phyloP scores from a whole-genome alignment of 2,329 filamentous ascomycete species.

The Sporothrix protearum region DNA sequence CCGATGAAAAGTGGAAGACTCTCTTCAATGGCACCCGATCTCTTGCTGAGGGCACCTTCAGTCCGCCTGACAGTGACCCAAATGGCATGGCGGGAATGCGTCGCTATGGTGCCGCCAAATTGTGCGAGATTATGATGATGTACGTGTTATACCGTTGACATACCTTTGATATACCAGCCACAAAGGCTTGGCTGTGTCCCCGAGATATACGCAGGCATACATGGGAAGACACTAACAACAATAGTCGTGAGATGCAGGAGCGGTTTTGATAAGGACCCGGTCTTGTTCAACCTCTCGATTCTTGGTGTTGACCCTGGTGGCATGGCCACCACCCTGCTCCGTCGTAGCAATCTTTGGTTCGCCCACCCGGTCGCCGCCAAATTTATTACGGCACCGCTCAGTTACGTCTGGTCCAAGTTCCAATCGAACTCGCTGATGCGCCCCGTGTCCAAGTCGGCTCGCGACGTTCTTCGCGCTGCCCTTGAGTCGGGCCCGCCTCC shows the following conservation, averaged over 20 bases:
- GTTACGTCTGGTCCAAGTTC: slow-evolving; percentile 26
- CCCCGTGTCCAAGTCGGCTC: slow-evolving; percentile 33
- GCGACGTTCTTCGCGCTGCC: slow-evolving; percentile 33
- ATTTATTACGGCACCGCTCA: slow-evolving; percentile 25
- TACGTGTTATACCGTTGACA: slow-evolving; percentile 21
- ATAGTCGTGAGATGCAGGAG: slow-evolving; percentile 31
- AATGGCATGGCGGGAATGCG: slow-evolving; percentile 31
- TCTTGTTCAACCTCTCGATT: slow-evolving; percentile 33
- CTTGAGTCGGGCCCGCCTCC: slow-evolving; percentile 30
- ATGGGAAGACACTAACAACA: neutral
- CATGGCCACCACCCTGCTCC: slow-evolving; percentile 32
- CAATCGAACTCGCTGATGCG: slow-evolving; percentile 31
- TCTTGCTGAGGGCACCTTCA: slow-evolving; percentile 33
- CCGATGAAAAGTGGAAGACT: slow-evolving; percentile 30
- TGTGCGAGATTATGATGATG: slow-evolving; percentile 37
- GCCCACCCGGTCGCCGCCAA: slow-evolving; percentile 22
- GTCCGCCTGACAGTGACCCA: slow-evolving; percentile 30
- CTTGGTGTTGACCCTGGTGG: slow-evolving; percentile 38
- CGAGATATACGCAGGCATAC: neutral
- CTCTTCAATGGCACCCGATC: slow-evolving; percentile 30
- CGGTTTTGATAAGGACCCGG: slow-evolving; percentile 33
- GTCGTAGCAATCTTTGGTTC: slow-evolving; percentile 28
- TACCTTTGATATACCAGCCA: neutral
- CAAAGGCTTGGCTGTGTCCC: neutral
- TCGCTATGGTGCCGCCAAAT: slow-evolving; percentile 36